Evolutionary conservation across 176 grass and related monocot genomes (phyloP).

Genomic region (Eleusine indica): DNA sequence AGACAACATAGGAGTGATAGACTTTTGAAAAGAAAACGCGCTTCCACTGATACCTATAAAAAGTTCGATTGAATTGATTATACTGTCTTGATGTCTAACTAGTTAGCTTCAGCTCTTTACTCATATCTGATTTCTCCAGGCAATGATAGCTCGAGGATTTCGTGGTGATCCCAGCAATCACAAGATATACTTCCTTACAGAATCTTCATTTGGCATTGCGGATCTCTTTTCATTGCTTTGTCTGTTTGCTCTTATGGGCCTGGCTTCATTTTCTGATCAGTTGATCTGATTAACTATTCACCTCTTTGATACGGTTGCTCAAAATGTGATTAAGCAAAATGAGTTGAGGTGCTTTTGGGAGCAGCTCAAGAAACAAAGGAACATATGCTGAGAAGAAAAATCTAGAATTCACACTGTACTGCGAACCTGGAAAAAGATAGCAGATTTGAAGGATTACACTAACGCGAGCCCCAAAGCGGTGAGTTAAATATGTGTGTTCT

Average conservation of each 20-base stretch:
- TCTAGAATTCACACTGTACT: not conserved
- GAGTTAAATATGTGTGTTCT: not conserved
- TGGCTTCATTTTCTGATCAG: conserved; percentile 68
- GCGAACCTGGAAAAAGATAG: not conserved
- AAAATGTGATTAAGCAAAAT: not conserved
- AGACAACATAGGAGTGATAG: conserved; percentile 3
- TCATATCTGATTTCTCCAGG: conserved; percentile 52
- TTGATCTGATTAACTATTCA: conserved; percentile 52
- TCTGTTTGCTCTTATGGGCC: conserved; percentile 61
- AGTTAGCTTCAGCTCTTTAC: not conserved
- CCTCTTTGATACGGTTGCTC: conserved; percentile 16
- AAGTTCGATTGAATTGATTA: conserved; percentile 28
- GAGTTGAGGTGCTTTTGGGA: not conserved
- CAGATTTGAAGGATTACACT: not conserved
- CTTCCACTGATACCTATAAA: not conserved
- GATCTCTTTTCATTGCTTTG: conserved; percentile 84
- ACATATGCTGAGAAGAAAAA: not conserved
- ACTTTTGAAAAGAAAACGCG: not conserved
- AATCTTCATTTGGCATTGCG: conserved; percentile 72
- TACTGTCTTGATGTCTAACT: not conserved
- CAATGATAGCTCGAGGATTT: conserved; percentile 95
- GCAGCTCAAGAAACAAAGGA: conserved; percentile 7
- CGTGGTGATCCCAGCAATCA: conserved; percentile 72
- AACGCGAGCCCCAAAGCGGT: not conserved
- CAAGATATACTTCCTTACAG: conserved; percentile 77